These are phyloP conservation scores for Kalanchoe fedtschenkoi DNA, from an alignment of 164 flowering plant species.

Conservation along the genomic window DNA sequence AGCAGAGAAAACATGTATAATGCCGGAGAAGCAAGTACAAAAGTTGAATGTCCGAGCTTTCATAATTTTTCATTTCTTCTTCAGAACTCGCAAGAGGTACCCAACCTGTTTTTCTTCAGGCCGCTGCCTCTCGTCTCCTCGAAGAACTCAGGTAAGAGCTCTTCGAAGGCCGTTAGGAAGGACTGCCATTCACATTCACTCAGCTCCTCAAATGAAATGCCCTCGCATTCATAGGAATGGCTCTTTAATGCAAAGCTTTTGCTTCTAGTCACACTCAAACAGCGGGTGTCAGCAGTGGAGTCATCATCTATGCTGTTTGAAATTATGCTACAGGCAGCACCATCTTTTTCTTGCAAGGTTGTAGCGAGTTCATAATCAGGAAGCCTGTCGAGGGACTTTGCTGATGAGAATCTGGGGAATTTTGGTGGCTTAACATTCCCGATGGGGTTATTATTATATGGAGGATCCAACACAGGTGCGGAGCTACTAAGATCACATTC, in stretches of 20 bases:
- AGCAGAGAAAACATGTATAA: not conserved
- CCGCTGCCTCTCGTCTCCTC: conserved; percentile 31
- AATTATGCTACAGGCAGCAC: conserved; percentile 1
- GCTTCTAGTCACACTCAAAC: conserved; percentile 27
- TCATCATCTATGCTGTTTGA: not conserved
- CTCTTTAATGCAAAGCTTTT: conserved; percentile 31
- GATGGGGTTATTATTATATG: conserved; percentile 13
- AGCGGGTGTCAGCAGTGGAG: not conserved
- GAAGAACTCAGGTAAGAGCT: conserved; percentile 45
- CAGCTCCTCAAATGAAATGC: conserved; percentile 45
- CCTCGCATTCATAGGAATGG: conserved; percentile 20
- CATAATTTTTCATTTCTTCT: not conserved
- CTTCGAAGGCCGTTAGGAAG: conserved; percentile 46
- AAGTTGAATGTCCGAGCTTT: not conserved
- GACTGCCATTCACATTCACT: conserved; percentile 40
- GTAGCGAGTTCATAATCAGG: not conserved
- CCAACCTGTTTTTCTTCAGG: conserved; percentile 40
- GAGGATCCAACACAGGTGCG: conserved; percentile 10
- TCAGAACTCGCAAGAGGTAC: conserved; percentile 51
- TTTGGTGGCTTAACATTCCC: conserved; percentile 7
- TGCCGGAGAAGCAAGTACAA: not conserved
- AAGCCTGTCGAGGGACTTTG: not conserved
- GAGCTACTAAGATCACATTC: conserved; percentile 15
- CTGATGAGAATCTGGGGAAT: conserved; percentile 2
- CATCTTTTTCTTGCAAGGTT: conserved; percentile 12